phyloP scores from a whole-genome alignment of 2,329 filamentous ascomycete genomes.

The Trichoderma koningiopsis region DNA sequence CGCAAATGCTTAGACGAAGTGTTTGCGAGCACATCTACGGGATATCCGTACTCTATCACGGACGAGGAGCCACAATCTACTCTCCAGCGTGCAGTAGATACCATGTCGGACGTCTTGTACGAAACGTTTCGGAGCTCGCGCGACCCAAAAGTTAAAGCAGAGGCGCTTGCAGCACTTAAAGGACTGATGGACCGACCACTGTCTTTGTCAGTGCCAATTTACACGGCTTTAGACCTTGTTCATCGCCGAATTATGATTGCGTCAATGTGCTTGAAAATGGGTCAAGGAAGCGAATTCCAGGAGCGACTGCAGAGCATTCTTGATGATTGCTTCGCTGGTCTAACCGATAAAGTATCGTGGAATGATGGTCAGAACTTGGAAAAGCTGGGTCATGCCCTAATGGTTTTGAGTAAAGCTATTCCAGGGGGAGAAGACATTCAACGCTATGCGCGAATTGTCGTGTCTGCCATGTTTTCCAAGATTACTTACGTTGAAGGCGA shows the following conservation, averaged over 20 bases:
- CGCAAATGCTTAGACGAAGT: constrained; percentile 31
- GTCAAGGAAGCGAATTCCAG: constrained; percentile 31
- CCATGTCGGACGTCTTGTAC: constrained; percentile 30
- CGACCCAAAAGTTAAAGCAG: constrained; percentile 30
- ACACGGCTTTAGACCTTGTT: constrained; percentile 24
- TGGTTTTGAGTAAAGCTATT: constrained; percentile 27
- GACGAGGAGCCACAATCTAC: constrained; percentile 26
- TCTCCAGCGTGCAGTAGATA: constrained; percentile 27
- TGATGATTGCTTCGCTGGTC: constrained; percentile 28
- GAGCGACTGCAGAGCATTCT: constrained; percentile 30
- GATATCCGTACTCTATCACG: constrained; percentile 32
- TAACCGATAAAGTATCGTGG: constrained; percentile 33
- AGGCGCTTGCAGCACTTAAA: constrained; percentile 28
- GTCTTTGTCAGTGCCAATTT: constrained; percentile 30
- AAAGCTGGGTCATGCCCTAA: constrained; percentile 28
- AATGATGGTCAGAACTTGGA: constrained; percentile 31
- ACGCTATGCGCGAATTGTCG: constrained; percentile 30
- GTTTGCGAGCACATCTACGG: constrained; percentile 29
- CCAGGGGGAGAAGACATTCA: constrained; percentile 26
- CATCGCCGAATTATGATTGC: constrained; percentile 28
- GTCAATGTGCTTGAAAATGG: constrained; percentile 34
- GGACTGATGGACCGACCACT: constrained; percentile 29
- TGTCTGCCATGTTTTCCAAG: constrained; percentile 33
- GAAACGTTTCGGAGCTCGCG: constrained; percentile 29
- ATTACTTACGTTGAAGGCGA: constrained; percentile 22